Evolutionary conservation across 768 basidiomycete genomes (phyloP), one percentile per base, ranked within the genome.

Genomic region (Cystoderma amianthinum): DNA sequence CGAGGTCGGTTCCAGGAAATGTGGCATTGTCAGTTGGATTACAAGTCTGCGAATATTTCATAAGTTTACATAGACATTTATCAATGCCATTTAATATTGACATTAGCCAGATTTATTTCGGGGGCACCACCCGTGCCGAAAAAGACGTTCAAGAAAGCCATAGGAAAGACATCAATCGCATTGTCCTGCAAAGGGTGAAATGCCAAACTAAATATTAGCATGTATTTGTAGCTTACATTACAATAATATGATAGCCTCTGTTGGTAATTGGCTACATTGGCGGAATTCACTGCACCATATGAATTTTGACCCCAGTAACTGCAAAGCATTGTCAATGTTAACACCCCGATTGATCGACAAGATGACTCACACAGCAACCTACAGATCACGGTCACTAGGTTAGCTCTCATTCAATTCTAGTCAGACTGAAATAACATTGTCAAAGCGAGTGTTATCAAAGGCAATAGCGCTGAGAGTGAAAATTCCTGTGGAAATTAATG

Each of bases 281-380:
- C 53, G 12, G 54, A 40, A 45, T 73, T 65, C 4, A 61, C 64
- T 7, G 81, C 82, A 30, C 83, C 82, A 44, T 82, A 82, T 1
- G 83, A 83, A 49, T 85, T 80, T 57, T 86, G 82, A 44, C 83
- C 85, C 80, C 80, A 85, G 54, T 83, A 84, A 22, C 80, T 82
- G n/a, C n/a, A n/a, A n/a, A n/a, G n/a, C n/a, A n/a, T n/a, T n/a
- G n/a, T n/a, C n/a, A n/a, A n/a, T n/a, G n/a, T n/a, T n/a, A n/a
- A n/a, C n/a, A n/a, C n/a, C n/a, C n/a, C n/a, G n/a, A n/a, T n/a
- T n/a, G n/a, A n/a, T n/a, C n/a, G n/a, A n/a, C n/a, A n/a, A n/a
- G n/a, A n/a, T n/a, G n/a, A 39, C 71, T 47, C 60, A 80, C 77
- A 80, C 72, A 24, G 67, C 80, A 32, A 78, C 68, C 80, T 81